Evolutionary conservation across 2,329 filamentous ascomycete genomes (phyloP), one percentile per base, ranked within the genome.

Genomic region (Elsinoe fawcettii): DNA sequence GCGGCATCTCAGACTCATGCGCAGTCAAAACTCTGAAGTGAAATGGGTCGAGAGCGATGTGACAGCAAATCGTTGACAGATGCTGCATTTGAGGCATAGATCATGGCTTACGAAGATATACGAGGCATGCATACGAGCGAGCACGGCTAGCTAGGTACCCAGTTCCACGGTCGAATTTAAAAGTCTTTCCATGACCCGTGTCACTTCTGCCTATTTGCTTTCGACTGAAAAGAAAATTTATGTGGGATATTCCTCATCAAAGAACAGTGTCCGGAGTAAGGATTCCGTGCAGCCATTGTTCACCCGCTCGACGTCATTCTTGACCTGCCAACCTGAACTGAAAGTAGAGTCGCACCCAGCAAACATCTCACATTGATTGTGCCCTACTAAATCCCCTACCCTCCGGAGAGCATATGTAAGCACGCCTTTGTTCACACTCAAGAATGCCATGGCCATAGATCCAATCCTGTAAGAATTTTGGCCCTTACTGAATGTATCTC

Each of bases 401-500:
- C 2, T 11, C 20, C 9, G 9, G 7, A 16, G 27, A 34, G 6
- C 46, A 30, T 12, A 51, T 51, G 30, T 4, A 51, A 51, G 25
- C 46, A 36, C 46, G 25, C 16, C 2, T 20, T 20, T 25, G 22
- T 32, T 16, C 11, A 9, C 49, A 20, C 8, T 16, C n/a, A 44
- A 27, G 22, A 22, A 55, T 46, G 57, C 41, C 54, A 67, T 68
- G 66, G 66, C 66, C 55, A 67, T 68, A 59, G 66, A 68, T 58
- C 61, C 58, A 16, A 64, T 66, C 27, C 59, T 62, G 66, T 66
- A 47, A 36, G 62, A 51, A 36, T 14, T 22, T 4, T 14, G n/a
- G 23, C n/a, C 25, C 39, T 30, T 49, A 34, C 9, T 49, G 3
- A 8, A 5, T 6, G 27, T 30, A 16, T 22, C 30, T 23, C 11